Evolutionary conservation across 148 eudicot genomes (phyloP).

Genomic region (Camellia sinensis): DNA sequence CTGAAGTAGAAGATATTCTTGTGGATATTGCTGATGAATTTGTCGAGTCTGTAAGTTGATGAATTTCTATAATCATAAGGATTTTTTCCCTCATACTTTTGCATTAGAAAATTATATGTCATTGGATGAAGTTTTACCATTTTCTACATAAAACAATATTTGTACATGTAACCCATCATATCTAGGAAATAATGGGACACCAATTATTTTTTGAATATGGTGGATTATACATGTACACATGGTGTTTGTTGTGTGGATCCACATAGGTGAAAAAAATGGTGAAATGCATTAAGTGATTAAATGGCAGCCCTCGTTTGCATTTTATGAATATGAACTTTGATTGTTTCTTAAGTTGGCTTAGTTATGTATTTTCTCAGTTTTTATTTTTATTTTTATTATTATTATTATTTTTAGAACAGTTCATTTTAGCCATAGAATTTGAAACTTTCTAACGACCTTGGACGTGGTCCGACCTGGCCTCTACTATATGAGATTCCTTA

Average conservation of each 20-base stretch:
- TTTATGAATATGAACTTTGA: not conserved
- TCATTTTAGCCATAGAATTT: not conserved
- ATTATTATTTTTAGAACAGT: not conserved
- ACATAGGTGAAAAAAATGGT: too few species aligned
- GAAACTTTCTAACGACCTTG: not conserved
- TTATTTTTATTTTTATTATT: not conserved
- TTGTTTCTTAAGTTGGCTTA: not conserved
- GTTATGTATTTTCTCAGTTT: not conserved
- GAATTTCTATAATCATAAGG: too few species aligned
- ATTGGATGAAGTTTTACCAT: too few species aligned
- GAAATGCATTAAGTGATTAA: too few species aligned
- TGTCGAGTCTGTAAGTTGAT: constrained; percentile 78
- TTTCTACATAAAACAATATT: too few species aligned
- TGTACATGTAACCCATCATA: too few species aligned
- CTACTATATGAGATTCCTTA: not conserved
- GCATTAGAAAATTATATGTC: too few species aligned
- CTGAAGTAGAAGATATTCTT: constrained; percentile 89
- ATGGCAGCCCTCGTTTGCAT: not conserved
- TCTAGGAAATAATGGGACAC: too few species aligned
- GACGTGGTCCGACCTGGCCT: not conserved
- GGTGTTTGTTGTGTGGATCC: too few species aligned
- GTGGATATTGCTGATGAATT: constrained; percentile 93
- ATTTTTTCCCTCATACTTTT: not conserved
- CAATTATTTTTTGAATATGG: too few species aligned
- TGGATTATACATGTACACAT: too few species aligned